Evolutionary conservation across 2,329 filamentous ascomycete genomes (phyloP).

Genomic region (Lasiodiplodia citricola): DNA sequence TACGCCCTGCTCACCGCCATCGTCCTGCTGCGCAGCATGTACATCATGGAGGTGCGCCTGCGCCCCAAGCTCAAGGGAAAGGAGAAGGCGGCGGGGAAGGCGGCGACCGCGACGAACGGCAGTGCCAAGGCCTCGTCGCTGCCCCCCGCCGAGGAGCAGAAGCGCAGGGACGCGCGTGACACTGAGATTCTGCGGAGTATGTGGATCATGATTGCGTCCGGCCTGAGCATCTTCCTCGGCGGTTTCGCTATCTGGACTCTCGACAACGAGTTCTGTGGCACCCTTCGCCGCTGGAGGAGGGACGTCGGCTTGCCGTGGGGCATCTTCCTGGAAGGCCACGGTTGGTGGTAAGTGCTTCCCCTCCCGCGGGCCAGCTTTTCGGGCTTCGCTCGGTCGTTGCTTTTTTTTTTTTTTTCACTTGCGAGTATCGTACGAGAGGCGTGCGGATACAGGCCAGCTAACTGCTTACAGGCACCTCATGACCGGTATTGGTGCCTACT

Average conservation of each 20-base stretch:
- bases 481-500: slow-evolving; percentile 82
- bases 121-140: not conserved
- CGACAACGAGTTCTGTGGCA: slow-evolving; percentile 76
- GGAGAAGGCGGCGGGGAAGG: slow-evolving; percentile 43
- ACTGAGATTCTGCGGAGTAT: slow-evolving; percentile 66
- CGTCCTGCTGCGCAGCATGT: slow-evolving; percentile 75
- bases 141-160: slow-evolving; percentile 36
- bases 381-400: not conserved
- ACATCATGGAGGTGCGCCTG: slow-evolving; percentile 73
- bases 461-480: slow-evolving; percentile 68
- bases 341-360: slow-evolving; percentile 66
- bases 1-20: slow-evolving; percentile 74
- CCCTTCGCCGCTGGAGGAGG: slow-evolving; percentile 68
- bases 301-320: slow-evolving; percentile 79
- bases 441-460: not conserved
- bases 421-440: not conserved
- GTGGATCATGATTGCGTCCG: slow-evolving; percentile 76
- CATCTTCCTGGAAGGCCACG: slow-evolving; percentile 73
- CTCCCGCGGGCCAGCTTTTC: not conserved
- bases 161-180: slow-evolving; percentile 61
- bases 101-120: not conserved
- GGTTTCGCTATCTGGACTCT: slow-evolving; percentile 80
- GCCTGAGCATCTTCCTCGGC: slow-evolving; percentile 72
- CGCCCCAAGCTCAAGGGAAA: slow-evolving; percentile 59
- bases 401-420: not conserved